phyloP scores from a whole-genome alignment of 768 basidiomycete species.

The Mycena albidolilacea region DNA sequence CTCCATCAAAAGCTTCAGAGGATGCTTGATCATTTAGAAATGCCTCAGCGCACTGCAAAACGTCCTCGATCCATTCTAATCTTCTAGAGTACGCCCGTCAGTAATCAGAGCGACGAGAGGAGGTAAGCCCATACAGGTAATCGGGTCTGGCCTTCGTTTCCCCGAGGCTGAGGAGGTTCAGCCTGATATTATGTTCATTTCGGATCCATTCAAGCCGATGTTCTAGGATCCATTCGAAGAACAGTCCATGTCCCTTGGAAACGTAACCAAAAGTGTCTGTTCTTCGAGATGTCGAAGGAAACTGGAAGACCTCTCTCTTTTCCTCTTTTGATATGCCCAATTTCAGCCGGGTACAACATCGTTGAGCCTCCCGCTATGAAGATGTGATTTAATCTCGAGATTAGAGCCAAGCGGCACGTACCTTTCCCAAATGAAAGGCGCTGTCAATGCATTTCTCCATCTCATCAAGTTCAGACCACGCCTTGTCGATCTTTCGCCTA shows the following conservation, averaged over 20 bases:
- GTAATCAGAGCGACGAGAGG: no score
- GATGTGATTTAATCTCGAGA: background rate
- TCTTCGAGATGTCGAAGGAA: background rate
- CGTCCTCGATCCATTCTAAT: constrained; percentile 2
- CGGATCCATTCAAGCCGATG: background rate
- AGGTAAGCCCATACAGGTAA: no score
- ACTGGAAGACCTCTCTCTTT: background rate
- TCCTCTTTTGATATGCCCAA: background rate
- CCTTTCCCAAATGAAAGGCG: background rate
- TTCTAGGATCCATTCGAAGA: background rate
- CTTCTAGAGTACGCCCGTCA: no score
- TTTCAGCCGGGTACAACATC: background rate
- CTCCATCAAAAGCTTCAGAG: background rate
- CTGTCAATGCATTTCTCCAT: background rate
- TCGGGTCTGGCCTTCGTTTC: no score
- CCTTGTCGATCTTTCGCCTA: background rate
- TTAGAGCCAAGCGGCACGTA: background rate
- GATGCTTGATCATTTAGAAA: background rate
- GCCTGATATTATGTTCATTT: background rate
- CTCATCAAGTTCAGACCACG: background rate
- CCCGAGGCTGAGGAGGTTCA: background rate
- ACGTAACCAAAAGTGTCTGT: background rate
- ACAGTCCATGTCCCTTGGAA: background rate
- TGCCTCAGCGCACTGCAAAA: background rate
- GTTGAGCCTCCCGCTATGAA: background rate